Evolutionary conservation across 1,284 basidiomycete genomes (phyloP).

Genomic region (Ustilago cynodontis): DNA sequence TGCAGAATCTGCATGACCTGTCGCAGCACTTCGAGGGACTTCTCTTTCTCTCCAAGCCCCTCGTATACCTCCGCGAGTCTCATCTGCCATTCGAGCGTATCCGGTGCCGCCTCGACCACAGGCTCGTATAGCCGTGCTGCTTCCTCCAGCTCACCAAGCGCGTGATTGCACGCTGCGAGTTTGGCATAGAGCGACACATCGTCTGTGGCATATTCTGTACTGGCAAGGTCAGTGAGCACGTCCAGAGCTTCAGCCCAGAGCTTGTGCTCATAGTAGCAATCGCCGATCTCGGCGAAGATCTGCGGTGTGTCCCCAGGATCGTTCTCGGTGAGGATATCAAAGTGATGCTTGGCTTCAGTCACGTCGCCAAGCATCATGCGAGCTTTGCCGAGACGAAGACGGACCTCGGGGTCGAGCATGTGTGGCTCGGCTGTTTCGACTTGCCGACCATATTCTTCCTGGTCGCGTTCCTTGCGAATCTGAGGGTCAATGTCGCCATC

Average conservation of each 20-base stretch:
- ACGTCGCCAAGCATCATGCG: constrained; percentile 84
- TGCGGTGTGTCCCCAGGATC: constrained; percentile 52
- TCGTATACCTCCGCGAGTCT: constrained; percentile 86
- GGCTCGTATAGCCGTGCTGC: constrained; percentile 58
- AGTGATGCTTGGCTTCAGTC: constrained; percentile 80
- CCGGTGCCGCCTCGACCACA: constrained; percentile 82
- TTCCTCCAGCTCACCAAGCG: constrained; percentile 47
- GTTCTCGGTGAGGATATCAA: constrained; percentile 53
- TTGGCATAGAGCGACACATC: constrained; percentile 57
- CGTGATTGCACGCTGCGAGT: constrained; percentile 62
- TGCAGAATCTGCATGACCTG: constrained; percentile 73
- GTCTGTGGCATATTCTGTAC: constrained; percentile 39
- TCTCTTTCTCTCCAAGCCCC: constrained; percentile 79
- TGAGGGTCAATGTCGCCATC: constrained; percentile 72
- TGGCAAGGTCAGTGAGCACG: constrained; percentile 44
- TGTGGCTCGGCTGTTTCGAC: constrained; percentile 72
- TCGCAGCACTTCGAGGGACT: constrained; percentile 86
- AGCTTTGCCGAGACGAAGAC: constrained; percentile 87
- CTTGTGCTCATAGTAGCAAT: constrained; percentile 61
- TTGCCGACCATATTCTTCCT: constrained; percentile 63
- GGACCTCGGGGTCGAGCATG: constrained; percentile 81
- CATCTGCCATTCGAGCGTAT: constrained; percentile 76
- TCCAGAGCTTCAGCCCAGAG: constrained; percentile 59
- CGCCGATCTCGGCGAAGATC: constrained; percentile 59
- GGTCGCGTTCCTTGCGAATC: constrained; percentile 54